Evolutionary conservation across 768 basidiomycete species (phyloP).

Genomic region (Lactarius vividus): DNA sequence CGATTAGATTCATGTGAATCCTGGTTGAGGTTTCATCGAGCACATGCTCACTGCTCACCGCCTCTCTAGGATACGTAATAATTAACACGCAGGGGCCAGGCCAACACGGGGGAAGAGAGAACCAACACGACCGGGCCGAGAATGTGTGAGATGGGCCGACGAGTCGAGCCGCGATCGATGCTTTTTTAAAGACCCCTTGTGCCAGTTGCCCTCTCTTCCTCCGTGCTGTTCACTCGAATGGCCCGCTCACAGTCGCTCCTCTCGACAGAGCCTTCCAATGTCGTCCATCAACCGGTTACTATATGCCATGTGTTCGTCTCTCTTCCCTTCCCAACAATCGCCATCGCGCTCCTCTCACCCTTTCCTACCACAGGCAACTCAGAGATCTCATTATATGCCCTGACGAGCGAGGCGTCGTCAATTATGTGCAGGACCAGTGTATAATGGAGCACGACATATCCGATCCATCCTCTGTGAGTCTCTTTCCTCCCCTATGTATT

Average conservation of each 20-base stretch:
- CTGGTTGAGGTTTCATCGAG: too few species aligned
- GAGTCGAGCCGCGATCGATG: neutral
- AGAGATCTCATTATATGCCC: conserved; percentile 79
- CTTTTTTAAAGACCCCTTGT: neutral
- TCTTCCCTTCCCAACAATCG: conserved; percentile 2
- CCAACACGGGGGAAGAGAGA: neutral
- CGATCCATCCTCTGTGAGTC: conserved; percentile 46
- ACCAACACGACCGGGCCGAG: neutral
- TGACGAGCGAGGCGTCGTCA: conserved; percentile 58
- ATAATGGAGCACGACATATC: conserved; percentile 63
- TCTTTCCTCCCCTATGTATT: neutral
- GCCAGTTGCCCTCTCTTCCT: neutral
- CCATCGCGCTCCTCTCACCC: conserved; percentile 11
- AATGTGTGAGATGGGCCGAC: neutral
- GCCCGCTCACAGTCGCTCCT: conserved; percentile 47
- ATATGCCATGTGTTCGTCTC: conserved; percentile 60
- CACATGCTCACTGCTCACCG: too few species aligned
- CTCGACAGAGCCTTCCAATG: conserved; percentile 43
- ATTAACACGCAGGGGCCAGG: neutral
- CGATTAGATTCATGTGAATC: too few species aligned
- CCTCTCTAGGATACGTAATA: neutral
- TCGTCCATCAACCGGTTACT: conserved; percentile 44
- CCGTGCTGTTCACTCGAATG: conserved; percentile 36
- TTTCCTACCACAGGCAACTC: conserved; percentile 52
- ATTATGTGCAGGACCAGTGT: conserved; percentile 52